Evolutionary conservation across 495 filamentous ascomycete genomes (phyloP).

Genomic region (Neurospora tetrasperma): DNA sequence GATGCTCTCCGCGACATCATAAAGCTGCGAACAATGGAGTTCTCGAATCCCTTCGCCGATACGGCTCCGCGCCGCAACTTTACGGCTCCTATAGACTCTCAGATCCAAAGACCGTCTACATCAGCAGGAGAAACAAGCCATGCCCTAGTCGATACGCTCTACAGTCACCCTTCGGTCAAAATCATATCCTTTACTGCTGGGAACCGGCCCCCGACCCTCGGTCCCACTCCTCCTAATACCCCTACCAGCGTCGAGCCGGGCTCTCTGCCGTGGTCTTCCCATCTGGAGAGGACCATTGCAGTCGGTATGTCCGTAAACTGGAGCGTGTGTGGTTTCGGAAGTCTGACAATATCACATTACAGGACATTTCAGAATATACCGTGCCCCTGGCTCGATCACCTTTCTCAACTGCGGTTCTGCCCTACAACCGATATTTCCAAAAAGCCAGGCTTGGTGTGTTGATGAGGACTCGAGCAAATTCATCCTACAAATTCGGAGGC

Average conservation of each 20-base stretch:
- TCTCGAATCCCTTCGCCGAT: constrained; percentile 17
- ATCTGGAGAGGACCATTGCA: constrained; percentile 72
- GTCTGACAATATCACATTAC: constrained; percentile 5
- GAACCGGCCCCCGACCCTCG: constrained; percentile 28
- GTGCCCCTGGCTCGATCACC: constrained; percentile 66
- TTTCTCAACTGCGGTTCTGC: constrained; percentile 76
- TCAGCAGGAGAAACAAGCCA: background rate
- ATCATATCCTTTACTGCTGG: constrained; percentile 55
- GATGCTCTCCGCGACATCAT: constrained; percentile 13
- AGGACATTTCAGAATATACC: constrained; percentile 74
- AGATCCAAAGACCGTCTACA: background rate
- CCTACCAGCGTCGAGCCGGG: constrained; percentile 33
- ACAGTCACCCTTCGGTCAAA: constrained; percentile 53
- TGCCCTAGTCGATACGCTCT: constrained; percentile 56
- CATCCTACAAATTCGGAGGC: constrained; percentile 65
- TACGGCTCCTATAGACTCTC: constrained; percentile 23
- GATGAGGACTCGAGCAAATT: constrained; percentile 71
- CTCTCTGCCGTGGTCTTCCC: constrained; percentile 63
- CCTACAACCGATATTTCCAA: constrained; percentile 74
- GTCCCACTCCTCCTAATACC: constrained; percentile 26
- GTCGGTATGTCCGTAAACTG: constrained; percentile 41
- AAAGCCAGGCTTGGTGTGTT: constrained; percentile 87
- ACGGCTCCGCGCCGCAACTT: constrained; percentile 30
- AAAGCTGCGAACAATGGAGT: constrained; percentile 15
- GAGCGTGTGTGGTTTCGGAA: background rate